Conservation (phyloP, 768 basidiomycete species). For the Termitomyces sp. region DNA sequence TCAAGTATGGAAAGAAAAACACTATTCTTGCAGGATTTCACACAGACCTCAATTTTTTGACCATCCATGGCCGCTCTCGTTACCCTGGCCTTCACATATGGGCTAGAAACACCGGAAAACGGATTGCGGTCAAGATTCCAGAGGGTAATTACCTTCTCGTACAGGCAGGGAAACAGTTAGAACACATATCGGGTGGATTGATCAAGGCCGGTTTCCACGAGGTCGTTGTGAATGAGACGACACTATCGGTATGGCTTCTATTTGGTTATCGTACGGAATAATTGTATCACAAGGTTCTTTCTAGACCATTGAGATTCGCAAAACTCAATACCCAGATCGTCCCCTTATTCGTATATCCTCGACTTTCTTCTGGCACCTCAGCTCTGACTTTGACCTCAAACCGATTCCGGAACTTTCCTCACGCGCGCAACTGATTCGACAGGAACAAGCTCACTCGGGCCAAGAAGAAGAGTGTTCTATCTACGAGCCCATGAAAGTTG, state of each 20-base stretch:
- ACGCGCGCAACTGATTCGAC: slow-evolving; percentile 43
- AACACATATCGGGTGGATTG: slow-evolving; percentile 79
- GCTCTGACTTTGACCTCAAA: slow-evolving; percentile 75
- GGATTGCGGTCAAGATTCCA: slow-evolving; percentile 85
- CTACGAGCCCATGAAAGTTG: slow-evolving; percentile 82
- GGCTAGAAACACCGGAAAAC: slow-evolving; percentile 91
- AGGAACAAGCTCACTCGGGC: slow-evolving; percentile 35
- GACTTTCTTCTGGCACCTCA: slow-evolving; percentile 95
- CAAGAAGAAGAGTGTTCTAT: slow-evolving; percentile 37
- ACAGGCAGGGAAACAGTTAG: slow-evolving; percentile 94
- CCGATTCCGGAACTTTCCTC: slow-evolving; percentile 55
- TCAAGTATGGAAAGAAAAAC: slow-evolving; percentile 71
- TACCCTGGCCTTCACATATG: slow-evolving; percentile 91
- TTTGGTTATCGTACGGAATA: neutral
- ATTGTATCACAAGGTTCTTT: neutral
- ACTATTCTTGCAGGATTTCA: slow-evolving; percentile 95
- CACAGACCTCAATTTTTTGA: slow-evolving; percentile 90
- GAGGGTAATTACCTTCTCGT: slow-evolving; percentile 80
- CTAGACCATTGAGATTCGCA: slow-evolving; percentile 59
- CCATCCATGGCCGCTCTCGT: slow-evolving; percentile 84
- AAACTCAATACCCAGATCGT: slow-evolving; percentile 58
- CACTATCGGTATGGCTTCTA: slow-evolving; percentile 52
- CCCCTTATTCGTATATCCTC: slow-evolving; percentile 94
- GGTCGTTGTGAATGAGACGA: slow-evolving; percentile 84
- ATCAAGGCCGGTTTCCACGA: slow-evolving; percentile 95